A percentile compares a stretch with the other conserved stretches of the same genome.
phyloP scores from a whole-genome alignment of 306 rosid species.

The Quercus bicolor region DNA sequence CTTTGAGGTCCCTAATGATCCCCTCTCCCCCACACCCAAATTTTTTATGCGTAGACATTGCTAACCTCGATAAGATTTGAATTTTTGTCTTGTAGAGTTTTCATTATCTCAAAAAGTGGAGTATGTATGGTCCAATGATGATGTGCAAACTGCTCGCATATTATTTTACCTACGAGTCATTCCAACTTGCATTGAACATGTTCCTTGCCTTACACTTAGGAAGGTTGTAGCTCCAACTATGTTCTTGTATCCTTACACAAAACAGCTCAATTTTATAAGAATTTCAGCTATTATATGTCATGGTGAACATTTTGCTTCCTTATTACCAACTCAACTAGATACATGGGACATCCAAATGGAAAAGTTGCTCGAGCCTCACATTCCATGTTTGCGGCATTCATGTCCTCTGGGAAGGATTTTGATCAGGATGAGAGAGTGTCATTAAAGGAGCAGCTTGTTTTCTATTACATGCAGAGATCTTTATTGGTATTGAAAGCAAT shows the following conservation, averaged over 20 bases:
- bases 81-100: slow-evolving; percentile 32
- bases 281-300: slow-evolving; percentile 9
- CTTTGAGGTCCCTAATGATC: neutral
- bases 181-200: slow-evolving; percentile 67
- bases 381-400: slow-evolving; percentile 64
- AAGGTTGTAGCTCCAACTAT: slow-evolving; percentile 61
- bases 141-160: slow-evolving; percentile 85
- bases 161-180: slow-evolving; percentile 77
- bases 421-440: slow-evolving; percentile 42
- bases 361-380: slow-evolving; percentile 85
- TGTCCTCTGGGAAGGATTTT: slow-evolving; percentile 64
- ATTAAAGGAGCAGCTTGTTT: slow-evolving; percentile 84
- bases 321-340: slow-evolving; percentile 53
- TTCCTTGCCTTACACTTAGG: slow-evolving; percentile 61
- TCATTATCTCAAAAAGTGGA: slow-evolving; percentile 34
- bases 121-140: slow-evolving; percentile 73
- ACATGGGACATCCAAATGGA: slow-evolving; percentile 78
- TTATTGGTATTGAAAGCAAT: slow-evolving; percentile 49
- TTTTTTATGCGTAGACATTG: neutral
- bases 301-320: slow-evolving; percentile 32
- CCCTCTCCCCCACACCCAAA: neutral
- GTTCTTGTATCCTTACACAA: slow-evolving; percentile 85
- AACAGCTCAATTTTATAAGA: slow-evolving; percentile 17
- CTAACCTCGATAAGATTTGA: neutral
- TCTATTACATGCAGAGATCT: slow-evolving; percentile 76